Evolutionary conservation across 108 stramenopile species (phyloP).

Genomic region (Nannochloropsis gaditana): DNA sequence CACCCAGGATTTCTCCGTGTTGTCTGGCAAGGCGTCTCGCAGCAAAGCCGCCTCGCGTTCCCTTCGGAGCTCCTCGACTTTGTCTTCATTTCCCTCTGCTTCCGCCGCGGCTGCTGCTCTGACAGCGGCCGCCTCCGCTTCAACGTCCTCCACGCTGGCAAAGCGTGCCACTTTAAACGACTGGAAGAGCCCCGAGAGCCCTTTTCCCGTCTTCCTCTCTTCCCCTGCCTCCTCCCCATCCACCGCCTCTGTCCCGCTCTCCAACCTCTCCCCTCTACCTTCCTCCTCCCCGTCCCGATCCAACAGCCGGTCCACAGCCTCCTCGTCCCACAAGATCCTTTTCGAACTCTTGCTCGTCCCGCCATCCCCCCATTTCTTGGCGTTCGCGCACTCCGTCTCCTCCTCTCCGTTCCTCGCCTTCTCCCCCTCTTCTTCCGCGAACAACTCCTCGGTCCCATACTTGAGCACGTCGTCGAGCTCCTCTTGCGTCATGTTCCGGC

Average conservation of each 20-base stretch:
- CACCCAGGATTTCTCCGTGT: not conserved
- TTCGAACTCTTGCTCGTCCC: slow-evolving; percentile 26
- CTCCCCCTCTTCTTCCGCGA: slow-evolving; percentile 35
- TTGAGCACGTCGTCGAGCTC: slow-evolving; percentile 30
- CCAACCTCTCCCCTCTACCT: not conserved
- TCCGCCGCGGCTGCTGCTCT: not conserved
- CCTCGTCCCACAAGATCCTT: slow-evolving; percentile 30
- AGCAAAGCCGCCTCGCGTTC: not conserved
- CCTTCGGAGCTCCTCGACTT: not conserved
- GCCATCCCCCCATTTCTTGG: slow-evolving; percentile 43
- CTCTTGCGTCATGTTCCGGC: slow-evolving; percentile 58
- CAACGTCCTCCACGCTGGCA: not conserved
- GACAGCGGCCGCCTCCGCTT: not conserved
- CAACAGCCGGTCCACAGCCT: slow-evolving; percentile 33
- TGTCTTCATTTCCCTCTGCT: not conserved
- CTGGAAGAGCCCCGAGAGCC: slow-evolving; percentile 27
- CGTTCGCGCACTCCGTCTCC: slow-evolving; percentile 32
- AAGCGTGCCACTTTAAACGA: slow-evolving; percentile 37
- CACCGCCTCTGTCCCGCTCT: not conserved
- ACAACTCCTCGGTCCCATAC: slow-evolving; percentile 55
- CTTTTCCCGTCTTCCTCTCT: not conserved
- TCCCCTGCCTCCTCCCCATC: not conserved
- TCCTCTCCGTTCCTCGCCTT: slow-evolving; percentile 29
- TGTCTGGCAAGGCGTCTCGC: not conserved
- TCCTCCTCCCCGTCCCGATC: slow-evolving; percentile 18